Conservation (phyloP, 257 asterid genomes). For the Paraleonurus japonicus region DNA sequence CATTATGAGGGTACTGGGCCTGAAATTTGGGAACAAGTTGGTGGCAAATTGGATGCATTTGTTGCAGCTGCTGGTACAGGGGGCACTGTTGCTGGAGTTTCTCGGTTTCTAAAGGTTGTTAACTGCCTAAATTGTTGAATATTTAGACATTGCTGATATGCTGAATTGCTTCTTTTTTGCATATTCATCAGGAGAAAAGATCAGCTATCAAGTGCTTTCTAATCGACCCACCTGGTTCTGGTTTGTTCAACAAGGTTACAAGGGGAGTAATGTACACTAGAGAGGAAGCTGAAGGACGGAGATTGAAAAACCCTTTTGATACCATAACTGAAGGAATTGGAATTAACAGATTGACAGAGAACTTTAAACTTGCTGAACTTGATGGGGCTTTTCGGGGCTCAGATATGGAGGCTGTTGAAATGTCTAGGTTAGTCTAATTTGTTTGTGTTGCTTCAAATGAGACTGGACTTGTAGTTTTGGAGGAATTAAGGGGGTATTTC, state of each 20-base stretch:
- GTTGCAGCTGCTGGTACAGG: constrained; percentile 99
- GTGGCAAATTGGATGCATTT: constrained; percentile 81
- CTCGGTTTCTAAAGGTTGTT: constrained; percentile 76
- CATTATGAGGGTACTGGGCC: constrained; percentile 96
- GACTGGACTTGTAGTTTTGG: too few relatives aligned
- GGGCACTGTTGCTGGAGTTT: constrained; percentile 90
- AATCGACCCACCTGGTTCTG: constrained; percentile 96
- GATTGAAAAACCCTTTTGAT: constrained; percentile 90
- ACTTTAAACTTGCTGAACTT: constrained; percentile 73
- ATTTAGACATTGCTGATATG: background rate
- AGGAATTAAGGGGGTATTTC: too few relatives aligned
- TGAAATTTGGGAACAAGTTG: constrained; percentile 86
- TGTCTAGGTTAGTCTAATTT: constrained; percentile 65
- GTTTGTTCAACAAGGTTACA: constrained; percentile 89
- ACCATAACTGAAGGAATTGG: constrained; percentile 96
- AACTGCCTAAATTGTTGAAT: constrained; percentile 20
- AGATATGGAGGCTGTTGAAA: constrained; percentile 90
- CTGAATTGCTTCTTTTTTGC: constrained; percentile 2
- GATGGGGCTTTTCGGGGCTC: constrained; percentile 94
- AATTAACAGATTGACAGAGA: constrained; percentile 82
- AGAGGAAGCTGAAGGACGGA: constrained; percentile 91
- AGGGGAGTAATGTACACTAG: constrained; percentile 95
- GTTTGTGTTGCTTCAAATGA: background rate
- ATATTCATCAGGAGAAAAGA: constrained; percentile 59
- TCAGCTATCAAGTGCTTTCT: constrained; percentile 72